Conservation (phyloP, 306 rosid species). For the Phaseolus lunatus region DNA sequence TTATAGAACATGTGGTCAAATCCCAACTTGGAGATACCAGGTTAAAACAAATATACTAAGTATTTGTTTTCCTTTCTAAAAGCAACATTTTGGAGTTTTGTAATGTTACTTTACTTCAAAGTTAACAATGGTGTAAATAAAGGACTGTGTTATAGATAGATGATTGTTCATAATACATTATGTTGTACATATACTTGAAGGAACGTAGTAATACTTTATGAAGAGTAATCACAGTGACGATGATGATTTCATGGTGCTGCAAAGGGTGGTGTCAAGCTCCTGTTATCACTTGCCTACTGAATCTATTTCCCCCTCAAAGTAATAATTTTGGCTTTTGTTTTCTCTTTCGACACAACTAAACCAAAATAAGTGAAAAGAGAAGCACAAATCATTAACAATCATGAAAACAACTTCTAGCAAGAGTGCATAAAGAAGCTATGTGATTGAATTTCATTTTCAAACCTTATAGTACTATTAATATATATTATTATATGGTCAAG, state of each 20-base stretch:
- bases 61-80: no score
- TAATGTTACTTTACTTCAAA: constrained; percentile 10
- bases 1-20: no score
- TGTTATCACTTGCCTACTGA: constrained; percentile 22
- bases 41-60: no score
- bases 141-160: background rate
- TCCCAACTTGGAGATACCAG: no score
- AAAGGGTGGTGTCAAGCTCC: constrained; percentile 16
- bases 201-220: background rate
- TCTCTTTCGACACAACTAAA: background rate
- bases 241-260: constrained; percentile 33
- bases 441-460: background rate
- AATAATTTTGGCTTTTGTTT: background rate
- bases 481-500: no score
- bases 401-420: background rate
- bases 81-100: background rate
- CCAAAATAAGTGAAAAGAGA: background rate
- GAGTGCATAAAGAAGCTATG: background rate
- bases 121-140: constrained; percentile 28
- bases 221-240: background rate
- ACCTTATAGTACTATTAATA: background rate
- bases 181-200: constrained; percentile 3
- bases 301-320: background rate
- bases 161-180: constrained; percentile 24
- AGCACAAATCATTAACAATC: constrained; percentile 25